A percentile compares a stretch with the other conserved stretches of the same genome.
Evolutionary conservation across 345 rosid genomes (phyloP).

Genomic region (Physaria fendleri): DNA sequence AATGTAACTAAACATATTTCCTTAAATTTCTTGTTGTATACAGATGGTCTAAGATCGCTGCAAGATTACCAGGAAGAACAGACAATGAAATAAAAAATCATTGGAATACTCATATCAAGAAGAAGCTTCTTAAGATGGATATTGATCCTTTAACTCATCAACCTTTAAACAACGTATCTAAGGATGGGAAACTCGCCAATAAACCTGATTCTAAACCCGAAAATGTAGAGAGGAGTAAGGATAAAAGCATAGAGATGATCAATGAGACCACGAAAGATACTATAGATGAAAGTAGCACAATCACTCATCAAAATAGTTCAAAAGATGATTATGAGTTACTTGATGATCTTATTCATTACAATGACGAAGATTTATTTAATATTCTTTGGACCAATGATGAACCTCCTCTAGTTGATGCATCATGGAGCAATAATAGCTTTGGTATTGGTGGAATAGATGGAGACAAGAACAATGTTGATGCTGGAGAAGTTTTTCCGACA

Average conservation of each 20-base stretch:
- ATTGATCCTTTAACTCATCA: constrained; percentile 84
- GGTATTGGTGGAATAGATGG: not conserved
- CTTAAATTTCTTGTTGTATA: not conserved
- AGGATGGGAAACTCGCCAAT: not conserved
- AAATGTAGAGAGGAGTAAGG: not conserved
- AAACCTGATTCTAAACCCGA: not conserved
- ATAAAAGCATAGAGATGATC: not conserved
- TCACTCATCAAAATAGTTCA: constrained; percentile 11
- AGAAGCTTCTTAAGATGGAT: constrained; percentile 85
- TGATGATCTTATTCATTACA: constrained; percentile 40
- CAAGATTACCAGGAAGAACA: constrained; percentile 86
- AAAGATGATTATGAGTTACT: constrained; percentile 25
- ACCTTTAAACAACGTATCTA: constrained; percentile 5
- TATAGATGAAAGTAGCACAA: constrained; percentile 11
- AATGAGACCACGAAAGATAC: not conserved
- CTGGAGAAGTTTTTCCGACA: constrained; percentile 5
- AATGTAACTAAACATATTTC: not conserved
- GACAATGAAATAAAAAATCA: constrained; percentile 95
- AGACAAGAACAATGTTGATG: not conserved
- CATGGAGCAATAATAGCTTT: constrained; percentile 14
- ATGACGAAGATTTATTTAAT: constrained; percentile 46
- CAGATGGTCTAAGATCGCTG: constrained; percentile 97
- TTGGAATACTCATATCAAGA: constrained; percentile 98
- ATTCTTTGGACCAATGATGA: constrained; percentile 52
- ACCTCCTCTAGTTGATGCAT: constrained; percentile 18